A percentile compares a stretch with the other conserved stretches of the same genome.
phyloP scores from a whole-genome alignment of 306 rosid species.

The Glycine soja region DNA sequence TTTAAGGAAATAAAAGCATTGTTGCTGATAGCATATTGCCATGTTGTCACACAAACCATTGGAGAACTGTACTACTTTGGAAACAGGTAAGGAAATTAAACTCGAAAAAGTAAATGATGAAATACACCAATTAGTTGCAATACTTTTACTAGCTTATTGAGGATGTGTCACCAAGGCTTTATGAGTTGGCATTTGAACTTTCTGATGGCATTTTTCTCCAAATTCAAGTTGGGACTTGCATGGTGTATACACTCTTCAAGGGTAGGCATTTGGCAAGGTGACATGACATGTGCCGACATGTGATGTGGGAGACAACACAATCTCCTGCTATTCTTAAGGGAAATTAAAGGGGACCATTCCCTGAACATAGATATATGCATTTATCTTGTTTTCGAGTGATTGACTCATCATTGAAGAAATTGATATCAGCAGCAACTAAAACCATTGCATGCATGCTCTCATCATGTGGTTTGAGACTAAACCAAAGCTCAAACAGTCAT shows the following conservation, averaged over 20 bases:
- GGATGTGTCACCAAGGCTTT: slow-evolving; percentile 54
- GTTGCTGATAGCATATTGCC: not conserved
- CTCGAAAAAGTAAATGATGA: not conserved
- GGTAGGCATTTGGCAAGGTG: slow-evolving; percentile 18
- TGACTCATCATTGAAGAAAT: slow-evolving; percentile 18
- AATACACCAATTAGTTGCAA: slow-evolving; percentile 15
- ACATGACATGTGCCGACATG: not conserved
- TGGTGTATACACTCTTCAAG: not conserved
- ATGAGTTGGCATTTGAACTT: slow-evolving; percentile 61
- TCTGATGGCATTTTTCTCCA: slow-evolving; percentile 41
- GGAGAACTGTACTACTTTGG: not conserved
- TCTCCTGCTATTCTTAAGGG: not conserved
- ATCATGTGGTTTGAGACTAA: not conserved
- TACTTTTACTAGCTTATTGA: slow-evolving; percentile 33
- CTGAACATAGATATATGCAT: slow-evolving; percentile 1
- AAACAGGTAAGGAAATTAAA: not conserved
- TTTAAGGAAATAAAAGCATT: slow-evolving; percentile 19
- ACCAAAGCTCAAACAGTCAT: not conserved
- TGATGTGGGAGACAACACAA: slow-evolving; percentile 30
- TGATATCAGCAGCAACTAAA: slow-evolving; percentile 33
- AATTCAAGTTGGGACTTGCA: not conserved
- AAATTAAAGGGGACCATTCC: not conserved
- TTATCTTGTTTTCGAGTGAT: slow-evolving; percentile 8
- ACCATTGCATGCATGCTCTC: not conserved
- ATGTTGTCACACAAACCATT: not conserved